phyloP scores from a whole-genome alignment of 106 monocot species.

The Posidonia australis region DNA sequence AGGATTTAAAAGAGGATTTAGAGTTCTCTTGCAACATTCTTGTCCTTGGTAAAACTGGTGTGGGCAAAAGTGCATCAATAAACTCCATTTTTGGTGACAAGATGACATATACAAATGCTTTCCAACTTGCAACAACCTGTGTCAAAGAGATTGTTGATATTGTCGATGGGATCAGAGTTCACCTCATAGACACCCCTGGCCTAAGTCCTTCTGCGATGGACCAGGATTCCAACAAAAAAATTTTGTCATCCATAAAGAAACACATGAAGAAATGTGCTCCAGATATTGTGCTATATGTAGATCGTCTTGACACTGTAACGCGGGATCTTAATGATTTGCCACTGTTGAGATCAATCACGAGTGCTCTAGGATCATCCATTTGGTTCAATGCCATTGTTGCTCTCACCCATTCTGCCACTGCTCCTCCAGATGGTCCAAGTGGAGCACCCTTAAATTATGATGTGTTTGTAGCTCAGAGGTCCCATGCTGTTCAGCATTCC shows the following conservation, averaged over 20 bases:
- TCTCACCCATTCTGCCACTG: slow-evolving; percentile 64
- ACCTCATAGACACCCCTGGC: slow-evolving; percentile 75
- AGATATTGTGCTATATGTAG: slow-evolving; percentile 92
- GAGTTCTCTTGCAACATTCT: slow-evolving; percentile 84
- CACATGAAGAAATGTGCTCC: slow-evolving; percentile 62
- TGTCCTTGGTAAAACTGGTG: slow-evolving; percentile 79
- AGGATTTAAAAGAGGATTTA: slow-evolving; percentile 40
- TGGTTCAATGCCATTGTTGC: slow-evolving; percentile 87
- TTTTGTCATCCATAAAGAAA: slow-evolving; percentile 57
- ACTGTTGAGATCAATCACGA: slow-evolving; percentile 48
- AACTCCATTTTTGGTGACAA: slow-evolving; percentile 81
- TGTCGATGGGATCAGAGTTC: slow-evolving; percentile 71
- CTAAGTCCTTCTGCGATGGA: slow-evolving; percentile 65
- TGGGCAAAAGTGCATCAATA: slow-evolving; percentile 85
- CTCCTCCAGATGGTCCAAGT: slow-evolving; percentile 76
- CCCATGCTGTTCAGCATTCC: slow-evolving; percentile 57
- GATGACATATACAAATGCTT: slow-evolving; percentile 51
- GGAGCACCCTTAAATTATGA: slow-evolving; percentile 71
- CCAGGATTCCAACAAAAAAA: slow-evolving; percentile 49
- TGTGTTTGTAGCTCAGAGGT: slow-evolving; percentile 67
- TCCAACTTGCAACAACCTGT: slow-evolving; percentile 38
- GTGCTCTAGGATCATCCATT: slow-evolving; percentile 59
- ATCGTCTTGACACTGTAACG: slow-evolving; percentile 71
- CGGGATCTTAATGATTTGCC: slow-evolving; percentile 76
- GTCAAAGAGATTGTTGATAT: slow-evolving; percentile 49